Evolutionary conservation across 2,329 filamentous ascomycete species (phyloP), one percentile per base, ranked within the genome.

Genomic region (Diaporthe longicolla): DNA sequence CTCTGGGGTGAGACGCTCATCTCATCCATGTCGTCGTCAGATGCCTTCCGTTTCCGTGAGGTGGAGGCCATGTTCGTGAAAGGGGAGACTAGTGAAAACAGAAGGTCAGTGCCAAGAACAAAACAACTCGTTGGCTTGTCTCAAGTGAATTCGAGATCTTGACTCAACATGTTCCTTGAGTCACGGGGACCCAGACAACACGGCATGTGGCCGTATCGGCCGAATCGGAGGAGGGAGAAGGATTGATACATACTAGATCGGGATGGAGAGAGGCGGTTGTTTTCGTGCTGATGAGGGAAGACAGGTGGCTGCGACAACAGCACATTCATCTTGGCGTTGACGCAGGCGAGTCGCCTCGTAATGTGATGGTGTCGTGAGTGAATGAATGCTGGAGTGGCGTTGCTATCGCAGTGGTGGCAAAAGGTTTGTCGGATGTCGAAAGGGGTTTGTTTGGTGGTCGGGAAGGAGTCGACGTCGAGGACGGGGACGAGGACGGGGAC

Each of bases 1-100:
- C 90, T 92, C 74, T 91, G 90, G 9, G 96, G 95, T 50, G 96
- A 98, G 79, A 96, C 92, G 74, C 93, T 95, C 94, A 98, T 98
- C 81, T 95, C 94, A 81, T 95, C 93, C 81, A 93, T 92, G 76
- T 96, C 94, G 69, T 93, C 91, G 73, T 93, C 91, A 43, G 66
- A 70, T 80, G 94, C 95, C 88, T 98, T 98, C 84, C 97, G 93
- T 88, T 98, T 98, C 78, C 89, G 87, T 29, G 74, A 69, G 9
- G 50, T 48, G 78, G 83, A 86, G 48, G 80, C 78, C 87, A 91
- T 90, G 81, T 82, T 88, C 75, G 89, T 81, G 78, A 89, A 87
- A 11, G 89, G 87, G 76, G 86, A 84, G 78, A 84, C 86, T 88
- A 32, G 61, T 71, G 78, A 68, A 70, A 55, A 74, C 66, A 40